Percentiles rank a stretch among this genome's conserved stretches.
Conservation (phyloP, 768 basidiomycete genomes). For the Neoboletus subvelutipes region DNA sequence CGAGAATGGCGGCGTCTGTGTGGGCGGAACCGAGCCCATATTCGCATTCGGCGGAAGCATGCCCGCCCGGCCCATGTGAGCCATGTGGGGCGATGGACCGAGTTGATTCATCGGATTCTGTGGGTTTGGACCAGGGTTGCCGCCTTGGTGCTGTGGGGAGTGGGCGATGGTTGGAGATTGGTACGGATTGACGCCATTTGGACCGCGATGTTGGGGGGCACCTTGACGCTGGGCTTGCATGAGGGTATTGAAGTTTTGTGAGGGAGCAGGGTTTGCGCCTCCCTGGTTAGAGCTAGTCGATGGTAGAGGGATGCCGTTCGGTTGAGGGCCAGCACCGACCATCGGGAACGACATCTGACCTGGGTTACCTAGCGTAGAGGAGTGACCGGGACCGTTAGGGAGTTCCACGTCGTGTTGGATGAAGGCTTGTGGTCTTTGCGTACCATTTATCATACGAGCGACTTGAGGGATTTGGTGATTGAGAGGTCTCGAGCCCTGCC, state of each 20-base stretch:
- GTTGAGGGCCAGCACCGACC: conserved; percentile 37
- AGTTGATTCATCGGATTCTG: conserved; percentile 48
- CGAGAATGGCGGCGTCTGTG: conserved; percentile 43
- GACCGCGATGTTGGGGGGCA: conserved; percentile 40
- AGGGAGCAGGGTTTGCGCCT: conserved; percentile 32
- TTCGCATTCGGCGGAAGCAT: conserved; percentile 49
- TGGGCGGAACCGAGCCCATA: conserved; percentile 36
- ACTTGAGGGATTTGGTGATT: conserved; percentile 29
- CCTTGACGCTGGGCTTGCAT: conserved; percentile 35
- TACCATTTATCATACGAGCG: conserved; percentile 35
- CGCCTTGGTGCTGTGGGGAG: conserved; percentile 50
- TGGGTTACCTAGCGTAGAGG: conserved; percentile 19
- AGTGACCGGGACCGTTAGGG: conserved; percentile 30
- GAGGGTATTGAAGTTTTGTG: conserved; percentile 35
- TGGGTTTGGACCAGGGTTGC: conserved; percentile 31
- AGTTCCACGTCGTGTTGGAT: conserved; percentile 18
- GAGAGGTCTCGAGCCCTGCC: conserved; percentile 31
- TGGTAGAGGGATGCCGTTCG: conserved; percentile 45
- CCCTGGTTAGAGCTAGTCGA: conserved; percentile 25
- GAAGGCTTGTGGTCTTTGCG: conserved; percentile 21
- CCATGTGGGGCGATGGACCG: conserved; percentile 53
- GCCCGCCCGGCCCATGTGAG: conserved; percentile 44
- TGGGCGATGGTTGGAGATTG: conserved; percentile 66
- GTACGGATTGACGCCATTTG: conserved; percentile 51
- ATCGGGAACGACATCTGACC: conserved; percentile 26